Conservation (phyloP, 2,329 filamentous ascomycete genomes). For the Stagonosporopsis rhizophila region DNA sequence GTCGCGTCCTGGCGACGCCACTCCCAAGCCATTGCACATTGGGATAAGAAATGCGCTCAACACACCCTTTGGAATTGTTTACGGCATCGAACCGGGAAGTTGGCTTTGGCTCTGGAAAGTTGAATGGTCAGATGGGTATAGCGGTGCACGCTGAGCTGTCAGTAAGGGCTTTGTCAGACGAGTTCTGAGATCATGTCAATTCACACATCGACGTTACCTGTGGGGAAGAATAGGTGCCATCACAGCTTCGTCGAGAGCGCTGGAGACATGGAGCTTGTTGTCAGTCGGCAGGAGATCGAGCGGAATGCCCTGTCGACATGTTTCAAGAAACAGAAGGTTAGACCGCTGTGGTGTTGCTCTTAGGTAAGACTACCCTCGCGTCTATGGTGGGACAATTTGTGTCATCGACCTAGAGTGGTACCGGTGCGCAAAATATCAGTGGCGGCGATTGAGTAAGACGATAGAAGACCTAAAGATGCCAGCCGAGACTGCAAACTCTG, state of each 20-base stretch:
- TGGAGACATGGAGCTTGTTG: no score
- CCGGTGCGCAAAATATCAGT: background rate
- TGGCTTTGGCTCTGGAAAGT: slow-evolving; percentile 25
- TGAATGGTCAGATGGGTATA: slow-evolving; percentile 4
- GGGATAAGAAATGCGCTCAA: slow-evolving; percentile 11
- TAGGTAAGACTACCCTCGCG: no score
- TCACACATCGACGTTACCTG: no score
- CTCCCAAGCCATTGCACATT: background rate
- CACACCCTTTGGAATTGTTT: slow-evolving; percentile 20
- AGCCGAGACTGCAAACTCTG: background rate
- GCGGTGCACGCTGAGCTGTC: background rate
- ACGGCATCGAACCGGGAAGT: slow-evolving; percentile 18
- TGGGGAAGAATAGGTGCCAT: no score
- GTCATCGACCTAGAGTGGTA: no score
- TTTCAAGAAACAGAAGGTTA: no score
- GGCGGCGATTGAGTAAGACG: background rate
- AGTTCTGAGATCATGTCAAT: background rate
- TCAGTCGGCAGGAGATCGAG: no score
- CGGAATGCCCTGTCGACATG: no score
- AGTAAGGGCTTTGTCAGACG: background rate
- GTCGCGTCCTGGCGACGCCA: slow-evolving; percentile 2
- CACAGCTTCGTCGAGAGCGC: background rate
- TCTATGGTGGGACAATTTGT: no score
- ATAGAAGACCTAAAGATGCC: background rate
- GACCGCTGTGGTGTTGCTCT: no score